Evolutionary conservation across 768 basidiomycete genomes (phyloP), one percentile per base, ranked within the genome.

Genomic region (Pisolithus albus): DNA sequence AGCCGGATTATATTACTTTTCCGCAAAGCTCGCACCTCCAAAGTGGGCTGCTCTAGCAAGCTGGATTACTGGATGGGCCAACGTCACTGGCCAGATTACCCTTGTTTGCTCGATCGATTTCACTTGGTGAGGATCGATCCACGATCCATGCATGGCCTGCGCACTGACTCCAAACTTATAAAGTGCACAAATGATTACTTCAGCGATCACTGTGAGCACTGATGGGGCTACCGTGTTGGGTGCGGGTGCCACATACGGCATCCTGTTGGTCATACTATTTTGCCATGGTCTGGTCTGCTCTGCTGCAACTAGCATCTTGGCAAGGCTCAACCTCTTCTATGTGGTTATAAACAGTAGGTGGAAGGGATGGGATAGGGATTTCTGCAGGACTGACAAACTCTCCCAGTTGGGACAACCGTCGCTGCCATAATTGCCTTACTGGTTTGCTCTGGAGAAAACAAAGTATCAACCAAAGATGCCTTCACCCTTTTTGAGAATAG

Each of bases 1-100:
- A 55, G 86, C 86, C 7, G 86, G 86, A 0, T 70, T 88, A 16
- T 88, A 88, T 63, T 88, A 87, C 64, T 88, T 87, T 65, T 83
- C 86, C 2, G 83, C 86, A 0, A 87, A 84, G 61, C 65, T 88
- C 41, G 86, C 86, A 2, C 82, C 84, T 1, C 74, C 75, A 6
- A 72, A 75, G 58, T 79, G 80, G 50, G 74, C 82, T 3, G 74
- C 83, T 7, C 66, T 88, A 47, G 80, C 83, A 1, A 81, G 83
- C 56, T 76, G 73, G 73, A 69, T 76, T 49, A 73, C 70, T 51
- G 81, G 82, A 7, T 86, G 83, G 84, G 83, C 84, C 13, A 87
- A 87, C 56, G 75, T 86, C 39, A 86, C 84, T 11, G 85, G 85
- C 24, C 84, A 83, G 64, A 70, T 83, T 16, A 75, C 82, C 1